Percentiles rank a stretch among this genome's conserved stretches.
Conservation (phyloP, 176 grass and related monocot genomes). For the Musa troglodytarum region DNA sequence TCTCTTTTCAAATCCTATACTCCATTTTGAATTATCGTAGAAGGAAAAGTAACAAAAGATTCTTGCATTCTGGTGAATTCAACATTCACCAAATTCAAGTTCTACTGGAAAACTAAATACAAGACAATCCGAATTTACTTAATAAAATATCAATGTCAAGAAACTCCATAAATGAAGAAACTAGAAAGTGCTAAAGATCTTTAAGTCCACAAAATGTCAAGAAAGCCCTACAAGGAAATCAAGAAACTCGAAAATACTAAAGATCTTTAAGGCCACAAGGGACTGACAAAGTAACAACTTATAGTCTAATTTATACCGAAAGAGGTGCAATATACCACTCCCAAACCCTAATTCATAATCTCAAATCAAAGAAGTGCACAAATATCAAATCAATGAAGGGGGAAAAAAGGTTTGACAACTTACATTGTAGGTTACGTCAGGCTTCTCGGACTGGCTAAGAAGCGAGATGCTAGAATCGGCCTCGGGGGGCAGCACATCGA, state of each 20-base stretch:
- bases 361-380: neutral
- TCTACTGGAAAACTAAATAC: neutral
- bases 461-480: conserved; percentile 94
- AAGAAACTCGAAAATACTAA: too few species aligned
- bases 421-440: conserved; percentile 69
- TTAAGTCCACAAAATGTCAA: too few species aligned
- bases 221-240: too few species aligned
- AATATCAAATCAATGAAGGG: neutral
- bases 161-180: neutral
- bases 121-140: neutral
- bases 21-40: neutral
- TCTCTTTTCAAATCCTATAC: neutral
- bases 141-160: neutral
- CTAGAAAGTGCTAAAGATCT: too few species aligned
- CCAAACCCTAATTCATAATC: conserved; percentile 6
- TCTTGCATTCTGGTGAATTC: neutral
- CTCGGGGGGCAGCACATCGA: conserved; percentile 84
- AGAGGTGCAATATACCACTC: neutral
- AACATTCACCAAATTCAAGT: neutral
- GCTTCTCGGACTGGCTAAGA: conserved; percentile 76
- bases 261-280: neutral
- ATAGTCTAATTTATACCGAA: neutral
- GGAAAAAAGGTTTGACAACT: conserved; percentile 14
- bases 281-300: neutral
- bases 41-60: neutral